These are phyloP conservation scores for Epichloe sibirici DNA, from an alignment of 2,329 filamentous ascomycete genomes.

Conservation along the genomic window DNA sequence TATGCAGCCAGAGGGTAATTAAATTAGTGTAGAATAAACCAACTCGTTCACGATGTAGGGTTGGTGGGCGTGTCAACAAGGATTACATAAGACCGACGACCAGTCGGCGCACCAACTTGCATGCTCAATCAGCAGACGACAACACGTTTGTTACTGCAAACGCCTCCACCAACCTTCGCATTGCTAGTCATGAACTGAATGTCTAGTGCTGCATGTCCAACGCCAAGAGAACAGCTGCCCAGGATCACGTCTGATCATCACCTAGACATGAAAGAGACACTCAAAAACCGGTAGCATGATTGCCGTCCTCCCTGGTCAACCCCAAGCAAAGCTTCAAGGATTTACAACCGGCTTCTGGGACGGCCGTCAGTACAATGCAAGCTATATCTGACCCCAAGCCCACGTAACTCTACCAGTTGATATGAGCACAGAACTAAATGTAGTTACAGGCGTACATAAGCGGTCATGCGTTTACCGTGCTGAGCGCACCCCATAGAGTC, in stretches of 20 bases:
- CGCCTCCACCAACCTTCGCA: background rate
- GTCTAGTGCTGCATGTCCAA: background rate
- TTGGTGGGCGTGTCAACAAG: too few species aligned
- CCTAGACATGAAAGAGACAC: constrained; percentile 4
- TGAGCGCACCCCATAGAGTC: constrained; percentile 60
- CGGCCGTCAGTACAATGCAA: constrained; percentile 58
- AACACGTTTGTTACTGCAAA: background rate
- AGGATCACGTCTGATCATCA: background rate
- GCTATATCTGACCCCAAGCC: constrained; percentile 13
- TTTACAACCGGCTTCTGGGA: constrained; percentile 65
- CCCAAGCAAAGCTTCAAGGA: constrained; percentile 66
- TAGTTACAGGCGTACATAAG: constrained; percentile 69
- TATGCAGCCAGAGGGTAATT: too few species aligned
- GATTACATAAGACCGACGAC: too few species aligned
- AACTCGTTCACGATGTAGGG: too few species aligned
- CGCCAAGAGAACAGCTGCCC: background rate
- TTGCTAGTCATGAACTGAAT: background rate
- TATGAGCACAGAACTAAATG: background rate
- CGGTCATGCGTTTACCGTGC: constrained; percentile 74
- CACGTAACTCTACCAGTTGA: background rate
- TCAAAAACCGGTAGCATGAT: constrained; percentile 44
- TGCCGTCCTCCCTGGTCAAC: constrained; percentile 67
- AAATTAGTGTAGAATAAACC: too few species aligned
- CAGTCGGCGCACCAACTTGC: too few species aligned
- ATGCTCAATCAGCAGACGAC: too few species aligned